These are phyloP conservation scores for Thalassiosira ordinaria DNA, from an alignment of 352 stramenopile species.

Conservation along the genomic window DNA sequence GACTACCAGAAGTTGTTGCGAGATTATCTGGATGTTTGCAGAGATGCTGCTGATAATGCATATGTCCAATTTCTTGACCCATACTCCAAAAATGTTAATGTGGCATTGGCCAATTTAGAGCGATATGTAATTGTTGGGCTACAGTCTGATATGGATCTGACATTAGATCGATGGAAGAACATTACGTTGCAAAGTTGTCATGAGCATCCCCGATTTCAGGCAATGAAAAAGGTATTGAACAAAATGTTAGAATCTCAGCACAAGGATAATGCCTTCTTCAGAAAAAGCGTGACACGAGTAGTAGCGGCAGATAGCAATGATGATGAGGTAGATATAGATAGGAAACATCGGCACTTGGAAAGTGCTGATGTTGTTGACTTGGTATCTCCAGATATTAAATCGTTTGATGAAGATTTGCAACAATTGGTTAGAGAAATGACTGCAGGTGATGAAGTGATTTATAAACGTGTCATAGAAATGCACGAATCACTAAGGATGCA, in stretches of 20 bases:
- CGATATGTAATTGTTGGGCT: constrained; percentile 52
- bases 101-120: constrained; percentile 41
- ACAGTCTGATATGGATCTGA: constrained; percentile 31
- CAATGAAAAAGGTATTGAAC: constrained; percentile 9
- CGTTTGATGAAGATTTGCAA: constrained; percentile 43
- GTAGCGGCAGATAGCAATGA: background rate
- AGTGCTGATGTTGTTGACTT: constrained; percentile 8
- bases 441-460: constrained; percentile 41
- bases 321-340: background rate
- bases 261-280: background rate
- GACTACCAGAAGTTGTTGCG: constrained; percentile 31
- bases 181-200: constrained; percentile 27
- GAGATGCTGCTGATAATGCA: constrained; percentile 25
- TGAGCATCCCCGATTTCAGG: constrained; percentile 17
- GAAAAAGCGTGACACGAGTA: background rate
- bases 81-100: constrained; percentile 38
- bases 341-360: background rate
- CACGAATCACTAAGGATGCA: no score
- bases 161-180: constrained; percentile 29
- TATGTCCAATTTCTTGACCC: constrained; percentile 55
- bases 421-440: constrained; percentile 29
- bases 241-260: background rate
- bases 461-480: constrained; percentile 28
- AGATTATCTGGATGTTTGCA: constrained; percentile 31
- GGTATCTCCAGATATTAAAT: constrained; percentile 16